A percentile compares a stretch with the other conserved stretches of the same genome.
phyloP scores from a whole-genome alignment of 2,329 filamentous ascomycete species.

The Trichoderma sp. region DNA sequence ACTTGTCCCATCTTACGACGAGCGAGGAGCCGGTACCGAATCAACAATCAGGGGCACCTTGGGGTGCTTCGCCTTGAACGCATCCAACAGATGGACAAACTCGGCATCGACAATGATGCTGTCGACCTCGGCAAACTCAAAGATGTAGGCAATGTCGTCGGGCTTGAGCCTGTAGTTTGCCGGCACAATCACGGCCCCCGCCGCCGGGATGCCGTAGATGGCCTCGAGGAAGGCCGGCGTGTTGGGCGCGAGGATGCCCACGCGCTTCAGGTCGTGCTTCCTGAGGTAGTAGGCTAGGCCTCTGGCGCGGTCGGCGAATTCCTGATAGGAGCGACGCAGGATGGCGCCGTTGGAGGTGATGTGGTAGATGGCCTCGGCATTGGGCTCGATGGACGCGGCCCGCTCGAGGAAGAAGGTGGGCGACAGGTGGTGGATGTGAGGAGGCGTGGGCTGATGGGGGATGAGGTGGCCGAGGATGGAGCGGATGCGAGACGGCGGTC shows the following conservation, averaged over 20 bases:
- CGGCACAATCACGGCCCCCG: slow-evolving; percentile 74
- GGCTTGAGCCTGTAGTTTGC: slow-evolving; percentile 68
- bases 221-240: slow-evolving; percentile 92
- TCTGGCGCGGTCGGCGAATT: slow-evolving; percentile 81
- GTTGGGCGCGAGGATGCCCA: slow-evolving; percentile 88
- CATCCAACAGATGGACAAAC: slow-evolving; percentile 69
- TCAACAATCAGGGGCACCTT: slow-evolving; percentile 76
- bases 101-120: slow-evolving; percentile 85
- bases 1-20: no score
- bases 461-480: slow-evolving; percentile 58
- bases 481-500: slow-evolving; percentile 61
- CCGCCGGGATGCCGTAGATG: slow-evolving; percentile 83
- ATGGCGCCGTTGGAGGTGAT: slow-evolving; percentile 74
- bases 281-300: slow-evolving; percentile 86
- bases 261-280: slow-evolving; percentile 71
- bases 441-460: slow-evolving; percentile 42
- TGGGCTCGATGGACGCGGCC: slow-evolving; percentile 83
- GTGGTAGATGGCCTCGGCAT: slow-evolving; percentile 83
- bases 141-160: slow-evolving; percentile 88
- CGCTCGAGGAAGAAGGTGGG: slow-evolving; percentile 86
- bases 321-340: slow-evolving; percentile 74
- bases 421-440: slow-evolving; percentile 76
- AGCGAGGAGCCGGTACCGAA: slow-evolving; percentile 43
- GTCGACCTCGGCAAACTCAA: slow-evolving; percentile 84
- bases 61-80: slow-evolving; percentile 63